phyloP scores from a whole-genome alignment of 2,329 filamentous ascomycete species.

The Hypomyces rosellus region DNA sequence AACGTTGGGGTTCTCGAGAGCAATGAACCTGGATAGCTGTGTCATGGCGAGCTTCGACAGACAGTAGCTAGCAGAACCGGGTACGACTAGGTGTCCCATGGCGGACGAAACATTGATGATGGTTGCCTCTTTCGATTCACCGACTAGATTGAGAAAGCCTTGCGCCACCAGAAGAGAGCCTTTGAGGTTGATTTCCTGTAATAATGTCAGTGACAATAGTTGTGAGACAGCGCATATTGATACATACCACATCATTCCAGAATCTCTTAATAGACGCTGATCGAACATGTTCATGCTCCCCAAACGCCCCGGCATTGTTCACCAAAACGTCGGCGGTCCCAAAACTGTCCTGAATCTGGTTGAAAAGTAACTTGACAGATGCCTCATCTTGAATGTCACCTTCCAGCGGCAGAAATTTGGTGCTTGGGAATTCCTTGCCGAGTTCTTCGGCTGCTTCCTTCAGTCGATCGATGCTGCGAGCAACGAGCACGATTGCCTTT shows the following conservation, averaged over 20 bases:
- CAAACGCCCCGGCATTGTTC: conserved; percentile 1
- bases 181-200: conserved; percentile 5
- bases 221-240: too few species aligned
- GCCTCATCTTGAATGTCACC: not conserved
- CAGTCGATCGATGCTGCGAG: not conserved
- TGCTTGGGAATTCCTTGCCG: not conserved
- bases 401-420: not conserved
- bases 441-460: conserved; percentile 3
- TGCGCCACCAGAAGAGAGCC: conserved; percentile 1
- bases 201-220: too few species aligned
- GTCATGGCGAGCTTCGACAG: conserved; percentile 5
- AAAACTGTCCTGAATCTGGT: not conserved
- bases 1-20: conserved; percentile 1
- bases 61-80: not conserved
- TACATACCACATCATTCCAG: too few species aligned
- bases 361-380: not conserved
- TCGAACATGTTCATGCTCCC: not conserved
- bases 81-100: not conserved
- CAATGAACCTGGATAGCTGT: not conserved
- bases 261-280: not conserved
- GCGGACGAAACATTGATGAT: conserved; percentile 2
- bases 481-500: conserved; percentile 4
- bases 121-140: not conserved
- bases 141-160: conserved; percentile 1
- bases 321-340: conserved; percentile 3